Conservation (phyloP, 2,329 filamentous ascomycete genomes). For the Dothideomycetidae sp. region DNA sequence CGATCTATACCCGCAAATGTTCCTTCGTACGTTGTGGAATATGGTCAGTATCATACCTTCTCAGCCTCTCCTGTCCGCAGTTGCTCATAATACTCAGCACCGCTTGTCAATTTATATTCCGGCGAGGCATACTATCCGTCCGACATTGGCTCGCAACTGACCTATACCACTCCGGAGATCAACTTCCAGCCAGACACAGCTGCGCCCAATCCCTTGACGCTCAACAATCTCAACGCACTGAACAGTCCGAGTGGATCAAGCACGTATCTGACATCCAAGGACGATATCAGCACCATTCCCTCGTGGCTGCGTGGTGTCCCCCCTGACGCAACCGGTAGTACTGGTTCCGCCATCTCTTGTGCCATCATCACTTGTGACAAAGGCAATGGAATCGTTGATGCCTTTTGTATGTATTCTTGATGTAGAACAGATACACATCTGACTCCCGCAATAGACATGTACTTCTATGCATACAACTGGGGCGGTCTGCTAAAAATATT, state of each 20-base stretch:
- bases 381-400: constrained; percentile 39
- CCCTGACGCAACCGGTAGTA: constrained; percentile 39
- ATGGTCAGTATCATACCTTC: constrained; percentile 19
- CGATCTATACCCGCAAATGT: constrained; percentile 15
- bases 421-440: too few relatives aligned
- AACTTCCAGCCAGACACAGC: constrained; percentile 17
- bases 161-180: constrained; percentile 27
- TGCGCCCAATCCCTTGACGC: constrained; percentile 25
- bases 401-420: constrained; percentile 39
- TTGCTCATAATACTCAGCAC: constrained; percentile 19
- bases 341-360: constrained; percentile 34
- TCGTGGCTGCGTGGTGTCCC: constrained; percentile 36
- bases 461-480: constrained; percentile 45
- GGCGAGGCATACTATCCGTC: constrained; percentile 31
- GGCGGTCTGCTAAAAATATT: constrained; percentile 32
- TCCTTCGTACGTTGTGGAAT: constrained; percentile 26
- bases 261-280: constrained; percentile 32
- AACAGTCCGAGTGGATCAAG: constrained; percentile 21
- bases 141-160: constrained; percentile 29
- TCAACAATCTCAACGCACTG: constrained; percentile 31
- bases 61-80: background rate
- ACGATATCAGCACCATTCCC: constrained; percentile 25
- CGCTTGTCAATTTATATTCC: constrained; percentile 31
- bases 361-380: constrained; percentile 46
- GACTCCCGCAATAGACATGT: too few relatives aligned